phyloP scores from a whole-genome alignment of 768 basidiomycete genomes.

The Piloderma croceum region DNA sequence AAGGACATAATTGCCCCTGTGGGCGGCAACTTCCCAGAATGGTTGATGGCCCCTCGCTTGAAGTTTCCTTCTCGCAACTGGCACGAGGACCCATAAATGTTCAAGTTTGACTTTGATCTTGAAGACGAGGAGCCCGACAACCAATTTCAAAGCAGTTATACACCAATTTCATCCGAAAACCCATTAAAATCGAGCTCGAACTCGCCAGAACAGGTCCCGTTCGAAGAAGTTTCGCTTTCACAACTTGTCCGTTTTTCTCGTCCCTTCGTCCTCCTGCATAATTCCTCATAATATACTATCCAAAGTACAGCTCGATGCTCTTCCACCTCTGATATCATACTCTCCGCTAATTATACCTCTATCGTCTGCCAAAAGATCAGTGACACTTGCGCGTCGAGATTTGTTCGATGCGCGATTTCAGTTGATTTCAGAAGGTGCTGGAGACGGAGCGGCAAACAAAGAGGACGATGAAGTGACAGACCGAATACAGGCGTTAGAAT shows the following conservation, averaged over 20 bases:
- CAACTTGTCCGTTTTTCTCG: slow-evolving; percentile 24
- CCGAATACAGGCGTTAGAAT: slow-evolving; percentile 41
- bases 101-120: slow-evolving; percentile 68
- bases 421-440: slow-evolving; percentile 48
- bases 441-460: neutral
- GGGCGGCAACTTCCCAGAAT: no score
- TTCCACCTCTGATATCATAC: slow-evolving; percentile 76
- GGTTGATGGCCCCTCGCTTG: no score
- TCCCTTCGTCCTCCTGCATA: neutral
- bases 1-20: no score
- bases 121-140: slow-evolving; percentile 32
- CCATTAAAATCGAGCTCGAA: neutral
- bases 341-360: slow-evolving; percentile 61
- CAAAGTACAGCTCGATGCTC: slow-evolving; percentile 50
- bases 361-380: slow-evolving; percentile 25
- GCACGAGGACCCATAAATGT: no score
- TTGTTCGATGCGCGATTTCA: slow-evolving; percentile 97
- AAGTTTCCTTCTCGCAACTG: no score
- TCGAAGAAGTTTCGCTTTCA: slow-evolving; percentile 25
- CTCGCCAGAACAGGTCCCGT: slow-evolving; percentile 8
- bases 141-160: slow-evolving; percentile 4
- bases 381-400: slow-evolving; percentile 67
- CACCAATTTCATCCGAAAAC: slow-evolving; percentile 3
- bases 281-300: slow-evolving; percentile 6
- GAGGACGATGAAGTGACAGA: slow-evolving; percentile 6